Conservation (phyloP, 768 basidiomycete genomes). For the Trichaptum fuscoviolaceum region DNA sequence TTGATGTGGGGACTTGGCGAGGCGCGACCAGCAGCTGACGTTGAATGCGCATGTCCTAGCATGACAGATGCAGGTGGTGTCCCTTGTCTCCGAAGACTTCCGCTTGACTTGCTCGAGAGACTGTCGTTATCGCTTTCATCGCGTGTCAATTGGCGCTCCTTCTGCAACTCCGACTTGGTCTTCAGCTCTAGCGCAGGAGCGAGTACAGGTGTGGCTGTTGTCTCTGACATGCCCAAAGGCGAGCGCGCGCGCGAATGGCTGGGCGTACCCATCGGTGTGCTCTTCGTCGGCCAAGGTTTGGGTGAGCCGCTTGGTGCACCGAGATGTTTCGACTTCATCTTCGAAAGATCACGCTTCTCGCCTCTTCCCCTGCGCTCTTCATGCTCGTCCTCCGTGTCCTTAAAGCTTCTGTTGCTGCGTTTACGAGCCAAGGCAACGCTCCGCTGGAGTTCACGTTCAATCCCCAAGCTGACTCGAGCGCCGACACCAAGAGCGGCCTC, state of each 20-base stretch:
- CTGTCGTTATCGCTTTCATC: background rate
- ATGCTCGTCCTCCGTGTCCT: background rate
- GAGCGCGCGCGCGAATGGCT: background rate
- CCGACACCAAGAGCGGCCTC: background rate
- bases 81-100: background rate
- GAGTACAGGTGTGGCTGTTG: background rate
- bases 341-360: background rate
- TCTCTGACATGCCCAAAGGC: background rate
- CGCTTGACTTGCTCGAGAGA: background rate
- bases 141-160: background rate
- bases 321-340: background rate
- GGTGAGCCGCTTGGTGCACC: background rate
- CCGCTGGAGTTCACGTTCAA: background rate
- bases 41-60: background rate
- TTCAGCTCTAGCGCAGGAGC: background rate
- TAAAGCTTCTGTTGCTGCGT: background rate
- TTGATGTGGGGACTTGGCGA: background rate
- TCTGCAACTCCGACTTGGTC: background rate
- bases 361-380: background rate
- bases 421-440: background rate
- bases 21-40: background rate
- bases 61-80: background rate
- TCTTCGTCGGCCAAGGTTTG: background rate
- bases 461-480: background rate
- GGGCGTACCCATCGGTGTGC: background rate